phyloP scores from a whole-genome alignment of 805 yeast genomes.

The Hanseniaspora taiwanica region DNA sequence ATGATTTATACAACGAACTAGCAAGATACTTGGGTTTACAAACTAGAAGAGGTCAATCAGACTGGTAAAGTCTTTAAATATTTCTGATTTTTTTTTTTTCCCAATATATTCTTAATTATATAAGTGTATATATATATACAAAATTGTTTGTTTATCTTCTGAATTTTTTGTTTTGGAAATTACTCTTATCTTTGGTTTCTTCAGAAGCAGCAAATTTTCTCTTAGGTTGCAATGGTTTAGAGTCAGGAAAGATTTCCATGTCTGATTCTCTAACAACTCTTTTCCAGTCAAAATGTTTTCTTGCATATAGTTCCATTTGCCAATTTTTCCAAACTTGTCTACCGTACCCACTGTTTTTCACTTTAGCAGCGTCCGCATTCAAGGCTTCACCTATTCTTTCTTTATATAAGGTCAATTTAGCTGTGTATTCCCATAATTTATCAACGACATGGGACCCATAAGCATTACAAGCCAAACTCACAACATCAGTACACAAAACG shows the following conservation, averaged over 20 bases:
- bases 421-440: constrained; percentile 66
- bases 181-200: neutral
- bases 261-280: constrained; percentile 41
- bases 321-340: constrained; percentile 91
- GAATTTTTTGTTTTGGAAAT: too few relatives aligned
- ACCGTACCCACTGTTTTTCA: constrained; percentile 81
- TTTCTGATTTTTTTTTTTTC: neutral
- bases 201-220: constrained; percentile 1
- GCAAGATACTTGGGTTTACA: constrained; percentile 58
- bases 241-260: constrained; percentile 26
- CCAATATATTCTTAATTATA: too few relatives aligned
- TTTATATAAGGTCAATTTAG: constrained; percentile 66
- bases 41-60: constrained; percentile 36
- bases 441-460: constrained; percentile 89
- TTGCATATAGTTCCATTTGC: constrained; percentile 65
- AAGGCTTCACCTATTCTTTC: constrained; percentile 73
- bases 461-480: constrained; percentile 61
- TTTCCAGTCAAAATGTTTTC: constrained; percentile 80
- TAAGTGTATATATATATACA: constrained; percentile 1
- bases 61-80: constrained; percentile 28
- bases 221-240: constrained; percentile 21
- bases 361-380: constrained; percentile 41
- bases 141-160: constrained; percentile 4
- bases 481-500: constrained; percentile 41
- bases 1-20: constrained; percentile 45